Evolutionary conservation across 1,284 basidiomycete species (phyloP).

Genomic region (Stygiomarasmius scandens): DNA sequence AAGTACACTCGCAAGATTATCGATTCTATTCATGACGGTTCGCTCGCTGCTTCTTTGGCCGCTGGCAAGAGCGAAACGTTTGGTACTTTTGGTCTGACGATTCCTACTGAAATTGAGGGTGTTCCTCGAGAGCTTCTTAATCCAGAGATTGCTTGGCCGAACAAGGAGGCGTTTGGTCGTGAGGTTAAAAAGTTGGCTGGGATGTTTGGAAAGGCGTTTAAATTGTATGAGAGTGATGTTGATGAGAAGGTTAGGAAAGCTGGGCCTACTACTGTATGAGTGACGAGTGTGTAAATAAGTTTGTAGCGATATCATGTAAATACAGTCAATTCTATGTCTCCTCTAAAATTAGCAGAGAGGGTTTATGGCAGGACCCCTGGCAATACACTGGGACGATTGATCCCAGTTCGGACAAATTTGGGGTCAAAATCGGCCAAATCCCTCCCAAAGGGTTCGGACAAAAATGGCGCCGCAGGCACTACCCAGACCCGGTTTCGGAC

Average conservation of each 20-base stretch:
- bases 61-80: constrained; percentile 89
- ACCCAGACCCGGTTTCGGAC: too few species aligned
- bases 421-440: too few species aligned
- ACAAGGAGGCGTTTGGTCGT: constrained; percentile 84
- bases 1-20: constrained; percentile 96
- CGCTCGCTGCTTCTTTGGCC: constrained; percentile 84
- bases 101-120: constrained; percentile 81
- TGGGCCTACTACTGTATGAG: constrained; percentile 66
- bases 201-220: constrained; percentile 94
- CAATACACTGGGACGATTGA: too few species aligned
- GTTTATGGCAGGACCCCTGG: too few species aligned
- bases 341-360: too few species aligned
- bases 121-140: constrained; percentile 90
- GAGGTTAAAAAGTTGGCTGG: constrained; percentile 85
- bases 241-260: constrained; percentile 76
- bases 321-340: too few species aligned
- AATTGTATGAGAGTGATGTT: constrained; percentile 86
- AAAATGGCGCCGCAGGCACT: too few species aligned
- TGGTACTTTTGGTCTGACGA: constrained; percentile 75
- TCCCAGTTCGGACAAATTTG: too few species aligned
- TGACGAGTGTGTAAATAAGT: too few species aligned
- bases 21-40: constrained; percentile 95
- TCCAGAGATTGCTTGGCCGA: constrained; percentile 82
- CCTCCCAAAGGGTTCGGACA: too few species aligned
- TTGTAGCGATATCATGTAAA: too few species aligned